Evolutionary conservation across 768 basidiomycete genomes (phyloP), one percentile per base, ranked within the genome.

Genomic region (Auricularia heimuer): DNA sequence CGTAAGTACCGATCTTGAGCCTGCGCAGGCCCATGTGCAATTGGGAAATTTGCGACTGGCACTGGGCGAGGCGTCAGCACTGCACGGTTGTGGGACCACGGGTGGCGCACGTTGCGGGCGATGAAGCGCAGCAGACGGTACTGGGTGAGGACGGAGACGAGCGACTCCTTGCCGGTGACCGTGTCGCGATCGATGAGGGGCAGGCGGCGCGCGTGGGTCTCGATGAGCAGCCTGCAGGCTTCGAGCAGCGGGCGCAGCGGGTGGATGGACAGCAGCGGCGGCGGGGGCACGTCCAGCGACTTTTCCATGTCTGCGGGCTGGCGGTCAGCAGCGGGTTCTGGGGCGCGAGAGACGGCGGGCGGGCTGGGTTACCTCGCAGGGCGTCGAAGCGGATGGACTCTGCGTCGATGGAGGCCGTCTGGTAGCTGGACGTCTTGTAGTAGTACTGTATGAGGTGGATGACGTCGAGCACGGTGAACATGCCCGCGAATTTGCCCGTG

Each of bases 361-460:
- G 63, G 58, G 64, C 54, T 69, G 56, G 75, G 83, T 45, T 71
- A 92, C 96, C 94, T 84, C 97, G 79, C 66, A 99, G 77, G 61
- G 87, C 86, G 73, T 95, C 91, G 36, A 99, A 80, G 37, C 90
- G 83, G 74, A 99, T 93, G 0, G 85, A 89, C 73, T 98, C 96
- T 3, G 98, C 96, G 70, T 98, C 94, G 11, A 87, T 83, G 0
- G 88, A 85, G 4, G 94, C 95, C 63, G 85, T 86, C 70, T 94
- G 94, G 74, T 86, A 90, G 44, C 87, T 87, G 37, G 90, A 87
- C 2, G 89, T 92, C 60, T 88, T 86, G 76, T 98, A 97, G 76
- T 98, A 99, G 78, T 95, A 97, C 71, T 99, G 97, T 69, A 99
- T 98, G 68, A 99, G 86, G 74, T 99, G 97, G 65, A 99, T 98